Conservation (phyloP, 164 flowering plant species). For the Aristolochia fimbriata region DNA sequence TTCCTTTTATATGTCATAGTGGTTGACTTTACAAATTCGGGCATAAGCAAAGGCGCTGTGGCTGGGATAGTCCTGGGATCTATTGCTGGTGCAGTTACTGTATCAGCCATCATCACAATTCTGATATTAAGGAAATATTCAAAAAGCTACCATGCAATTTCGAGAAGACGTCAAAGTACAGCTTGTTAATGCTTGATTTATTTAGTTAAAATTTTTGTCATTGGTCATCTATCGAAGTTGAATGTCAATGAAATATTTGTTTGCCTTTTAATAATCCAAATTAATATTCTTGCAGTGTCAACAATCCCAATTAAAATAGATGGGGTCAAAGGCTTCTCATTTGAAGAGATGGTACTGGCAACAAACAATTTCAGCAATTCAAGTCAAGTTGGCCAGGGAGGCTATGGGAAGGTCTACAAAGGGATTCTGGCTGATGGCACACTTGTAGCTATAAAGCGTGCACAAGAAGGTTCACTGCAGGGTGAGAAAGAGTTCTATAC, state of each 20-base stretch:
- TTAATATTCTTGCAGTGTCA: constrained; percentile 29
- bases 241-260: too few species aligned
- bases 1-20: constrained; percentile 15
- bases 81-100: constrained; percentile 33
- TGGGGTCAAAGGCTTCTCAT: constrained; percentile 53
- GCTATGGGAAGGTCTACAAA: constrained; percentile 70
- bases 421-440: constrained; percentile 42
- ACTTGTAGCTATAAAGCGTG: constrained; percentile 69
- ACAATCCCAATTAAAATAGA: constrained; percentile 44
- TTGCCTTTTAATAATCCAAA: too few species aligned
- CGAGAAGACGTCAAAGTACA: constrained; percentile 47
- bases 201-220: neutral
- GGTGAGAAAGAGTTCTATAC: constrained; percentile 65
- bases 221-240: neutral
- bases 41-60: constrained; percentile 48
- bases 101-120: constrained; percentile 44
- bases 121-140: constrained; percentile 26
- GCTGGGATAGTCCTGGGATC: constrained; percentile 34
- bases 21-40: constrained; percentile 19
- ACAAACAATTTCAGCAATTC: constrained; percentile 40
- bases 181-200: constrained; percentile 5
- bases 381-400: constrained; percentile 62
- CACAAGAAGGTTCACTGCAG: constrained; percentile 62
- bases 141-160: constrained; percentile 15
- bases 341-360: constrained; percentile 45